Base-by-base conservation (phyloP, 768 basidiomycete species). In the Russula dissimulans region DNA sequence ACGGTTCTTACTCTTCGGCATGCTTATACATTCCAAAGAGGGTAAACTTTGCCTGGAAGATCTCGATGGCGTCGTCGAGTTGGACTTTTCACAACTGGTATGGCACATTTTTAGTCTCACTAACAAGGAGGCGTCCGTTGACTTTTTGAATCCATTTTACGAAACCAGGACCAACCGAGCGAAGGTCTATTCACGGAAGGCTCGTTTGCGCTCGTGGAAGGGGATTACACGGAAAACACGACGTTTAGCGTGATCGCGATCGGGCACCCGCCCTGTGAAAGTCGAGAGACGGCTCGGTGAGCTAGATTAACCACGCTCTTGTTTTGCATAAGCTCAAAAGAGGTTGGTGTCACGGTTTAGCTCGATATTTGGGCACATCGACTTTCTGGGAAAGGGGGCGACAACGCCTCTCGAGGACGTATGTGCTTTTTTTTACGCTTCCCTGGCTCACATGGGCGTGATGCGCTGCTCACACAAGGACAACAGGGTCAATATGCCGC, bases 151-250 rank as follows among this genome's bases (percentile, higher is more conserved):
- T 46, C 59, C 59, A 36, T 7, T 8, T 43, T 43, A 8, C 5
- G 59, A 55, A 55, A 15, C 48, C 65, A 86, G 82, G 84, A 95
- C 71, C 88, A 89, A 61, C 95, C 95, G 17, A 92, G 94, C 43
- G 93, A 95, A 68, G 97, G 97, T 1, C 71, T 99, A 6, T 98
- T 97, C 69, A 97, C 94, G 0, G 97, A 98, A 72, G 97, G 97
- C 0, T 93, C 87, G 60, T 89, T 97, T 71, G 92, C 93, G 0
- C 80, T 99, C 15, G 85, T 97, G 0, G 97, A 98, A 74, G 97
- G 97, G 22, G 91, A 94, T 68, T 99, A 97, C 69, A 97, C 91
- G 0, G 87, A 95, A 61, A 93, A 98, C 34, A 89, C 87, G 52
- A 89, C 81, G 1, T 77, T 99, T 52, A 81, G 87, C 65, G 91